A percentile compares a stretch with the other conserved stretches of the same genome.
These are phyloP conservation scores for Willaertia magna DNA, from an alignment of 208 protist species.

Conservation along the genomic window DNA sequence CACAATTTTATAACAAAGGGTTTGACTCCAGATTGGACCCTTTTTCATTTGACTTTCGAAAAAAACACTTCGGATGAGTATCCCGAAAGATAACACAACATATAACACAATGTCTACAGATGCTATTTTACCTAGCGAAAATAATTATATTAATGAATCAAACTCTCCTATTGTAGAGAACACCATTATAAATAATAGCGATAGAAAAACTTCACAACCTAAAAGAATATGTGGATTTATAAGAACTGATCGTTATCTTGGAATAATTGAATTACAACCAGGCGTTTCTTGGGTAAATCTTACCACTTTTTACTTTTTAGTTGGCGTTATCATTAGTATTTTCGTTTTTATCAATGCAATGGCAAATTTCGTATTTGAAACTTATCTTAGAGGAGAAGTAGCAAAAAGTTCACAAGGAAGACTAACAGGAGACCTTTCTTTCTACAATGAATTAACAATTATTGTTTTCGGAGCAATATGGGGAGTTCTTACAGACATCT, in stretches of 20 bases:
- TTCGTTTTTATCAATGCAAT: slow-evolving; percentile 1
- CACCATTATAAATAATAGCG: no score
- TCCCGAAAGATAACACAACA: no score
- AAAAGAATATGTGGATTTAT: not conserved
- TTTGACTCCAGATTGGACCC: no score
- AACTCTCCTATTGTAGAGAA: no score
- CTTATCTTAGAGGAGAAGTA: not conserved
- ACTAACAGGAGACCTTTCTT: not conserved
- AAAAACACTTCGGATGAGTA: no score
- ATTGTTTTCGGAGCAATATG: not conserved
- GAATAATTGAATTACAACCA: not conserved
- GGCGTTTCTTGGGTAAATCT: not conserved
- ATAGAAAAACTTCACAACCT: no score
- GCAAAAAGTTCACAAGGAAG: not conserved
- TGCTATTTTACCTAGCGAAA: no score
- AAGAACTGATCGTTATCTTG: not conserved
- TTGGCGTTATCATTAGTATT: not conserved
- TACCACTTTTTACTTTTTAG: not conserved
- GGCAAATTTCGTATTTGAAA: not conserved
- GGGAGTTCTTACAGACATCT: not conserved
- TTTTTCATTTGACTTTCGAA: no score
- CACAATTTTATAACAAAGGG: no score
- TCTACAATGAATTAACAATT: slow-evolving; percentile 4
- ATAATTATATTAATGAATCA: no score
- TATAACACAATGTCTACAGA: no score